Base-by-base conservation (phyloP, 805 yeast genomes). In the Kodamaea fukazawae region DNA sequence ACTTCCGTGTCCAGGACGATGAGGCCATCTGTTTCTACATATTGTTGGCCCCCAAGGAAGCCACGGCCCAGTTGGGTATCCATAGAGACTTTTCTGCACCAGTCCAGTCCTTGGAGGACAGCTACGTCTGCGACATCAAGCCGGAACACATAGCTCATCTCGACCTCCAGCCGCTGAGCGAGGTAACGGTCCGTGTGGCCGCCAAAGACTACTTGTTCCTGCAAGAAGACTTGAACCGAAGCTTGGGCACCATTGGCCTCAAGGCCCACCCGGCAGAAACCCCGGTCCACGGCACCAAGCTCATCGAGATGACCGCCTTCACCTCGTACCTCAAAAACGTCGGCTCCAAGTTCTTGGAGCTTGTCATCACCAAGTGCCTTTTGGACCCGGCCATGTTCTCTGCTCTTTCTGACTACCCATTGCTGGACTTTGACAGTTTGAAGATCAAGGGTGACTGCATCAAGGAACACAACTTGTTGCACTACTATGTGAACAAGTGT, bases 291-390 rank as follows among this genome's bases (percentile, higher is more conserved):
- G 14, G 23, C 14, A 38, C 33, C 17, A 49, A 46, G 10, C 52
- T 53, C n/a, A 54, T 58, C 31, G 81, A 75, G 46, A 38, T 79
- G 8, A 77, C 84, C 0, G 74, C 73, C 5, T 71, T 74, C 43
- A 71, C 81, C 0, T 75, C 84, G 0, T 76, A 73, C 41, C 60
- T 67, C 48, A 71, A 73, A 14, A 53, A 57, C n/a, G 38, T 63
- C 9, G 74, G 70, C 4, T 52, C 70, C 1, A 38, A 40, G 3
- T 38, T 62, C 9, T 44, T 67, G 0, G 56, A 63, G 4, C 58
- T 46, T 17, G 42, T 53, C n/a, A 45, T 55, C 7, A 38, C 43
- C 4, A 45, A 38, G 9, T 49, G 45, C 16, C 28, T 62, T 14
- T 34, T 37, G n/a, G 31, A 49, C n/a, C 27, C 47, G 8, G 27